Evolutionary conservation across 257 asterid genomes (phyloP), one percentile per base, ranked within the genome.

Genomic region (Vinca minor): DNA sequence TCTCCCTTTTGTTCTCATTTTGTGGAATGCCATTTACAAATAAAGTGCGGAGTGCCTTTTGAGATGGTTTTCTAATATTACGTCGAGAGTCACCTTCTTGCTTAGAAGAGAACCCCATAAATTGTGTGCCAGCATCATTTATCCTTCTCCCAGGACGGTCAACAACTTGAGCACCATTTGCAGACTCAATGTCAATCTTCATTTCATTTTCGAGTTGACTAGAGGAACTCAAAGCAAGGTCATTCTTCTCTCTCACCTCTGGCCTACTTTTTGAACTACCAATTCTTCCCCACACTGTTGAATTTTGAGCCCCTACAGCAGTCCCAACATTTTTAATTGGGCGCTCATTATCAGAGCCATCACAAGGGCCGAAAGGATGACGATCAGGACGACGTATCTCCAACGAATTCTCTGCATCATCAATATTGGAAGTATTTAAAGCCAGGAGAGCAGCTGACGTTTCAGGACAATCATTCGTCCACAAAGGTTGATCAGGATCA

Each of bases 401-500:
- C 71, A 73, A 39, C 68, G 74, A 74, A 42, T 80, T 62, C 44
- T 71, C 84, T 64, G 75, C 54, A 72, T 69, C 86, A 71, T 83
- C 89, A 66, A 71, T 74, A 75, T 74, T 74, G 53, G 87, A 71
- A 65, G 82, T 78, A 73, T 81, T 81, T 48, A 78, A 73, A 65
- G 74, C 77, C 54, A 61, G 73, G 44, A 80, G 80, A 47, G 87
- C 84, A 59, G 84, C 70, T 56, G 96, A 81, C 59, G 90, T 79
- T 77, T 83, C 85, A 21, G 84, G 73, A 72, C 78, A 78, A 75
- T 79, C 83, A 81, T 78, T 63, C n/a, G 91, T 64, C 96, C 94
- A 90, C 63, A 87, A 69, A 76, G 99, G 99, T 78, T 93, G 99
- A 76, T 93, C 99, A 59, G 99, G 99, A 77, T 93, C 99, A 70